Conservation (phyloP, 345 rosid genomes). For the Odontarrhena argentea region DNA sequence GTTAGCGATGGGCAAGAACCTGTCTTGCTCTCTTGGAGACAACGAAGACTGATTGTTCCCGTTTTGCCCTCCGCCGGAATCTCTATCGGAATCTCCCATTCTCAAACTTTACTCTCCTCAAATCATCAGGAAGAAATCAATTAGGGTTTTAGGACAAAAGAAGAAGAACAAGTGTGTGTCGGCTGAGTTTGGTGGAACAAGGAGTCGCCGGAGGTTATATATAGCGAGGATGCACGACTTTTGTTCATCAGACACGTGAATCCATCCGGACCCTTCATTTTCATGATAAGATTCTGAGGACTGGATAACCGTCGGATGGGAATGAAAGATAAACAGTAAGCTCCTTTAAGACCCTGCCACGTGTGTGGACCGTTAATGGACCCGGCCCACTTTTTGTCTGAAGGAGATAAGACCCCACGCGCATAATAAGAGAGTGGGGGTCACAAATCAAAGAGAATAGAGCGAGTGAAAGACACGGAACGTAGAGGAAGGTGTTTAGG, state of each 20-base stretch:
- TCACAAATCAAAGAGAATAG: background rate
- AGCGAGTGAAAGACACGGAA: slow-evolving; percentile 22
- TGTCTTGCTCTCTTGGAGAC: slow-evolving; percentile 65
- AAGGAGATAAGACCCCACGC: slow-evolving; percentile 9
- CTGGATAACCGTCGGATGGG: slow-evolving; percentile 41
- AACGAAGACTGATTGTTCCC: slow-evolving; percentile 43
- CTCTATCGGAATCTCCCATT: slow-evolving; percentile 78
- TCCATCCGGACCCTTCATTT: slow-evolving; percentile 31
- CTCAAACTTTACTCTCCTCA: slow-evolving; percentile 23
- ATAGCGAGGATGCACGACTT: slow-evolving; percentile 38
- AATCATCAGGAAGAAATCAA: slow-evolving; percentile 27
- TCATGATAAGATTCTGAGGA: slow-evolving; percentile 44
- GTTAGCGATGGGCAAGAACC: slow-evolving; percentile 76
- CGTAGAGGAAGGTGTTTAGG: background rate
- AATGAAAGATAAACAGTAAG: slow-evolving; percentile 31
- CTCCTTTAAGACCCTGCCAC: slow-evolving; percentile 35
- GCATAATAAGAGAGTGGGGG: slow-evolving; percentile 1
- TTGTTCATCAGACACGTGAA: slow-evolving; percentile 35
- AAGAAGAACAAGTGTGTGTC: slow-evolving; percentile 26
- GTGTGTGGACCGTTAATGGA: slow-evolving; percentile 47
- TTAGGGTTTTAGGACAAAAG: slow-evolving; percentile 45
- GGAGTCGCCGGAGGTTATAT: slow-evolving; percentile 41
- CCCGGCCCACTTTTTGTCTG: slow-evolving; percentile 20
- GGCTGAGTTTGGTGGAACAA: slow-evolving; percentile 35
- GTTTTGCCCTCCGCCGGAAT: slow-evolving; percentile 57